Evolutionary conservation across 768 basidiomycete genomes (phyloP).

Genomic region (Suillus cothurnatus): DNA sequence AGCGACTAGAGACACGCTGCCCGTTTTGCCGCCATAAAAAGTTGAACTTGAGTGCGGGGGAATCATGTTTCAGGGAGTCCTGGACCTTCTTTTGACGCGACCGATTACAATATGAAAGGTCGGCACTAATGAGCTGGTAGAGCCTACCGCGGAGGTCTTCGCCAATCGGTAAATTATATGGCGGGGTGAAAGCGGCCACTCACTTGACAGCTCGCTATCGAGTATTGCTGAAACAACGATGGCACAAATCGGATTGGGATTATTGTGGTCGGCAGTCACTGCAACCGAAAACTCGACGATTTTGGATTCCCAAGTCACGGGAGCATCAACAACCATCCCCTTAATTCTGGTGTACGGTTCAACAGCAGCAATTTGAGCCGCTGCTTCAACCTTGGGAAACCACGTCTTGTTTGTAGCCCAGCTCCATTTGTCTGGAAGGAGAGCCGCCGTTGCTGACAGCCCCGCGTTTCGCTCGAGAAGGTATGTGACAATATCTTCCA

Average conservation of each 20-base stretch:
- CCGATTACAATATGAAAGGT: neutral
- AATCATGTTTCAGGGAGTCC: neutral
- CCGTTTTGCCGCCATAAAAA: no score
- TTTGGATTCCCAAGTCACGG: neutral
- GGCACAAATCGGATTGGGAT: no score
- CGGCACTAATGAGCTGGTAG: neutral
- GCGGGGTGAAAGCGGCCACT: no score
- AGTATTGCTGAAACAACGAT: no score
- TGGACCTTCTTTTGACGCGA: no score
- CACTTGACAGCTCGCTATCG: no score
- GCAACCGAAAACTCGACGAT: neutral
- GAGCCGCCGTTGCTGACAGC: neutral
- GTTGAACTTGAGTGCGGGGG: neutral
- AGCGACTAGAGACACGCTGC: no score
- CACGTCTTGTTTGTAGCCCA: neutral
- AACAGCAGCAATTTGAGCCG: neutral
- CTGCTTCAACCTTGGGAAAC: neutral
- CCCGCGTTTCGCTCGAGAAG: neutral
- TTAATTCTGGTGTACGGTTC: neutral
- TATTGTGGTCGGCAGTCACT: no score
- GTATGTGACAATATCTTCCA: neutral
- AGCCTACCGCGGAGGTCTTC: neutral
- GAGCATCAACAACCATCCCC: neutral
- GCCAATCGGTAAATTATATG: no score
- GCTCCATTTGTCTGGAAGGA: neutral